A percentile compares a stretch with the other conserved stretches of the same genome.
These are phyloP conservation scores for Kodamaea kakaduensis DNA, from an alignment of 805 yeast genomes.

Conservation along the genomic window DNA sequence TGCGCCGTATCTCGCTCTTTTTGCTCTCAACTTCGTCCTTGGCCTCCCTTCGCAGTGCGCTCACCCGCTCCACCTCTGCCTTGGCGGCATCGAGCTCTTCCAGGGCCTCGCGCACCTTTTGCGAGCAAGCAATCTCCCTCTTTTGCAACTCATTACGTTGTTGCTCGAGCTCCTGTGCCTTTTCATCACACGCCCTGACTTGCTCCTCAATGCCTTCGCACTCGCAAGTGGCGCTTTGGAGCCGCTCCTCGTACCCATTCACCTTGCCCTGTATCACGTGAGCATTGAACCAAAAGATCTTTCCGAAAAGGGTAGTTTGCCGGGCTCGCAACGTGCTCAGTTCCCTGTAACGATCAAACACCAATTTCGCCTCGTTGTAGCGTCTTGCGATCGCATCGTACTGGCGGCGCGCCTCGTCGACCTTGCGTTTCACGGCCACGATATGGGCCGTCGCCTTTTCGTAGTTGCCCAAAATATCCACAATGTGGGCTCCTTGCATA, in stretches of 20 bases:
- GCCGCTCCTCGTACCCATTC: slow-evolving; percentile 10
- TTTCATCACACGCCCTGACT: slow-evolving; percentile 2
- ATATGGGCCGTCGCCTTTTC: slow-evolving; percentile 27
- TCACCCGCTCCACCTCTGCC: slow-evolving; percentile 35
- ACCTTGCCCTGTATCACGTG: slow-evolving; percentile 26
- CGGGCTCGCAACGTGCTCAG: slow-evolving; percentile 32
- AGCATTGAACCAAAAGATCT: slow-evolving; percentile 42
- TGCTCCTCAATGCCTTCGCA: slow-evolving; percentile 8
- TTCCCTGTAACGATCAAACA: slow-evolving; percentile 32
- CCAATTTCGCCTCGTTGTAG: slow-evolving; percentile 25
- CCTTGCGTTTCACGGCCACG: slow-evolving; percentile 25
- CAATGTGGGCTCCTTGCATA: slow-evolving; percentile 74
- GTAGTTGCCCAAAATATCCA: slow-evolving; percentile 58
- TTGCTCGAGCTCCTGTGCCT: slow-evolving; percentile 8
- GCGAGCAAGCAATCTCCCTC: slow-evolving; percentile 13
- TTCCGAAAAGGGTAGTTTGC: slow-evolving; percentile 35
- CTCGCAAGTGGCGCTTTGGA: slow-evolving; percentile 1
- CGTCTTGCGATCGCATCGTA: slow-evolving; percentile 23
- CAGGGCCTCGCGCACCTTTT: slow-evolving; percentile 13
- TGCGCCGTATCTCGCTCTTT: slow-evolving; percentile 13
- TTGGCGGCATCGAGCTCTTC: slow-evolving; percentile 28
- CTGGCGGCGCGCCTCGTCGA: slow-evolving; percentile 23
- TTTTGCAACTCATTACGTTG: not conserved
- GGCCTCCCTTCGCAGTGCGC: slow-evolving; percentile 12
- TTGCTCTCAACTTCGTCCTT: slow-evolving; percentile 15